These are phyloP conservation scores for Cladosporium sp. DNA, from an alignment of 2,329 filamentous ascomycete species.

Conservation along the genomic window DNA sequence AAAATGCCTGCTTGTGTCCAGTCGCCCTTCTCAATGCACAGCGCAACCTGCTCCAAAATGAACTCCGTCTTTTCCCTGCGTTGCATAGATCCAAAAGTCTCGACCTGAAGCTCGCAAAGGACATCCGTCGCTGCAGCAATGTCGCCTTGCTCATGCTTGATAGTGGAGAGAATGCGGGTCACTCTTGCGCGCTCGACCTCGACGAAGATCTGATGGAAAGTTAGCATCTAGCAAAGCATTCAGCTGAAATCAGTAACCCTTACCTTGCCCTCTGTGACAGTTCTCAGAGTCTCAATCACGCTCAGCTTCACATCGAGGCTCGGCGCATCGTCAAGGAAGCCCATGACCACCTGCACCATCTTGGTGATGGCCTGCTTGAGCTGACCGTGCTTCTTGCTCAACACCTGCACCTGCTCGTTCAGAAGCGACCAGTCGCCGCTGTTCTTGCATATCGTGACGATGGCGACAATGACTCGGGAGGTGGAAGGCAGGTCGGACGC, in stretches of 20 bases:
- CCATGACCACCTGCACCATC: slow-evolving; percentile 97
- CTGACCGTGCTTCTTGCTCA: slow-evolving; percentile 99
- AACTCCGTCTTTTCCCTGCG: slow-evolving; percentile 98
- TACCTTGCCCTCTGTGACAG: slow-evolving; percentile 94
- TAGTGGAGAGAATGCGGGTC: slow-evolving; percentile 90
- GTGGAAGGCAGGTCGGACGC: slow-evolving; percentile 95
- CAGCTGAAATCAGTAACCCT: slow-evolving; percentile 16
- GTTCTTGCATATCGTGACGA: slow-evolving; percentile 93
- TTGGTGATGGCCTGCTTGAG: slow-evolving; percentile 98
- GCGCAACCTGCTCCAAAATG: slow-evolving; percentile 87
- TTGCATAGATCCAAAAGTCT: slow-evolving; percentile 98
- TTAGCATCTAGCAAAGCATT: neutral
- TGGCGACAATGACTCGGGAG: slow-evolving; percentile 78
- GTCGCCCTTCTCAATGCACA: slow-evolving; percentile 93
- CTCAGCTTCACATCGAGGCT: slow-evolving; percentile 83
- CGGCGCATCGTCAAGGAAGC: slow-evolving; percentile 81
- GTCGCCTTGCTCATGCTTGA: slow-evolving; percentile 95
- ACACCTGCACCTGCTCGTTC: slow-evolving; percentile 91
- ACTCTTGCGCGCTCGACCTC: slow-evolving; percentile 96
- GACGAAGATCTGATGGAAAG: slow-evolving; percentile 74
- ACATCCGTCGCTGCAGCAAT: slow-evolving; percentile 86
- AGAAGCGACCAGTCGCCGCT: slow-evolving; percentile 88
- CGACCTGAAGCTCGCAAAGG: slow-evolving; percentile 94
- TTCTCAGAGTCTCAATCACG: slow-evolving; percentile 90
- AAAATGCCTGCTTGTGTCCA: slow-evolving; percentile 95